phyloP scores from a whole-genome alignment of 345 rosid species.

The Gossypium mustelinum region DNA sequence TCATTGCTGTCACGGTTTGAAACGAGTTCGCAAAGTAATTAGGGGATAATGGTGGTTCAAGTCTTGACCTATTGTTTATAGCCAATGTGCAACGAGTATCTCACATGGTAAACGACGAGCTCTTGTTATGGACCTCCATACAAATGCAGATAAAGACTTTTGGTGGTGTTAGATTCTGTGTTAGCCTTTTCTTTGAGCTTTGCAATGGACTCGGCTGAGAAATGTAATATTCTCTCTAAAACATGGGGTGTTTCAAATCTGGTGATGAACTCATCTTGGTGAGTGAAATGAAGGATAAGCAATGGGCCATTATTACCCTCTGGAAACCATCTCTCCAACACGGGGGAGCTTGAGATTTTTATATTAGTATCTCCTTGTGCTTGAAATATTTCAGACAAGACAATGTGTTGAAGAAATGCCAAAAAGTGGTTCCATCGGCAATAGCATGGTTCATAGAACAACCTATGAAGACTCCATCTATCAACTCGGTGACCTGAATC shows the following conservation, averaged over 20 bases:
- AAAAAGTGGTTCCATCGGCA: conserved; percentile 58
- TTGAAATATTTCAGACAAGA: conserved; percentile 60
- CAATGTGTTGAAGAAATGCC: conserved; percentile 61
- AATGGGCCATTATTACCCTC: conserved; percentile 34
- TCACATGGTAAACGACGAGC: too few relatives aligned
- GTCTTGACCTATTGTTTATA: too few relatives aligned
- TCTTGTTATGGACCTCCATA: too few relatives aligned
- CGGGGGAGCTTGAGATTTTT: conserved; percentile 40
- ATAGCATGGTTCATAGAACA: conserved; percentile 28
- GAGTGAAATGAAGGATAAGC: conserved; percentile 41
- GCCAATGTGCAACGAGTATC: too few relatives aligned
- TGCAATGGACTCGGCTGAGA: conserved; percentile 16
- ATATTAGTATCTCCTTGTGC: conserved; percentile 18
- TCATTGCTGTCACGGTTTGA: too few relatives aligned
- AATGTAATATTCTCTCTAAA: conserved; percentile 53
- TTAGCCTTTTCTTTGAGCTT: too few relatives aligned
- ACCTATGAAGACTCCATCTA: conserved; percentile 51
- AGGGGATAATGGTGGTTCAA: too few relatives aligned
- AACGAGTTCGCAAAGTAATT: too few relatives aligned
- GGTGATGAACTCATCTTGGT: conserved; percentile 42
- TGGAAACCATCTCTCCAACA: conserved; percentile 49
- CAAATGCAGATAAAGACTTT: too few relatives aligned
- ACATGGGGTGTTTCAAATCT: conserved; percentile 40
- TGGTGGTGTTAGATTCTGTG: too few relatives aligned
- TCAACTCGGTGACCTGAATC: conserved; percentile 44